Conservation (phyloP, 208 protist species). For the Herpetomonas samuelpessoai region DNA sequence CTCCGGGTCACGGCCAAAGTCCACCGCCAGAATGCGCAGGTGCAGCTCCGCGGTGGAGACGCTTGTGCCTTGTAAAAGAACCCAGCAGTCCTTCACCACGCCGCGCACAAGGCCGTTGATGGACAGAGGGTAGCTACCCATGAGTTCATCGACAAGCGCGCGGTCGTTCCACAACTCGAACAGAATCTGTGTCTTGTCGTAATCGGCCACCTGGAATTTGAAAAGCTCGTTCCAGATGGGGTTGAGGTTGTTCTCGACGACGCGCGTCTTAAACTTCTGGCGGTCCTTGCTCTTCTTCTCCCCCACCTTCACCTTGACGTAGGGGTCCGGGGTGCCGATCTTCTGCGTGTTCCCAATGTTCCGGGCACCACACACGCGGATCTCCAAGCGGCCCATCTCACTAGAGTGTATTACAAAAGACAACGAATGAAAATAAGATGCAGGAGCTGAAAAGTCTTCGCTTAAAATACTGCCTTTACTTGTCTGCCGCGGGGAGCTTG, state of each 20-base stretch:
- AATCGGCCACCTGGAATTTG: constrained; percentile 64
- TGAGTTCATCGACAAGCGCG: constrained; percentile 38
- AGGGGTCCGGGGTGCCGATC: constrained; percentile 55
- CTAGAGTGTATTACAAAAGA: constrained; percentile 2
- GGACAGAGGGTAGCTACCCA: constrained; percentile 55
- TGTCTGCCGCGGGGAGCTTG: not conserved
- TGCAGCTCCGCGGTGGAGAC: constrained; percentile 49
- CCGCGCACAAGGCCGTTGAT: constrained; percentile 48
- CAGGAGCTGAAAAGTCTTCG: not conserved
- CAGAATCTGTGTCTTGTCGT: constrained; percentile 36
- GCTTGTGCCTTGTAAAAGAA: constrained; percentile 36
- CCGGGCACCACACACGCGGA: constrained; percentile 59
- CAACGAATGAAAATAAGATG: not conserved
- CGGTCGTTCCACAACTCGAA: constrained; percentile 70
- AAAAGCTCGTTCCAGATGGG: constrained; percentile 66
- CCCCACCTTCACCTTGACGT: constrained; percentile 44
- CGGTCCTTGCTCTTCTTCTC: constrained; percentile 28
- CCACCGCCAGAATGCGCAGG: constrained; percentile 47
- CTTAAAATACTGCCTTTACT: not conserved
- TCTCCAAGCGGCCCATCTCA: constrained; percentile 56
- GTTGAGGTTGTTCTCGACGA: constrained; percentile 47
- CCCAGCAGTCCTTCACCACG: constrained; percentile 63
- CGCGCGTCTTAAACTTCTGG: constrained; percentile 40
- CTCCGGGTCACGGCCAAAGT: constrained; percentile 44
- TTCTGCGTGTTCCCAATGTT: constrained; percentile 60